phyloP scores from a whole-genome alignment of 805 yeast genomes.

The Clavispora asparagi region DNA sequence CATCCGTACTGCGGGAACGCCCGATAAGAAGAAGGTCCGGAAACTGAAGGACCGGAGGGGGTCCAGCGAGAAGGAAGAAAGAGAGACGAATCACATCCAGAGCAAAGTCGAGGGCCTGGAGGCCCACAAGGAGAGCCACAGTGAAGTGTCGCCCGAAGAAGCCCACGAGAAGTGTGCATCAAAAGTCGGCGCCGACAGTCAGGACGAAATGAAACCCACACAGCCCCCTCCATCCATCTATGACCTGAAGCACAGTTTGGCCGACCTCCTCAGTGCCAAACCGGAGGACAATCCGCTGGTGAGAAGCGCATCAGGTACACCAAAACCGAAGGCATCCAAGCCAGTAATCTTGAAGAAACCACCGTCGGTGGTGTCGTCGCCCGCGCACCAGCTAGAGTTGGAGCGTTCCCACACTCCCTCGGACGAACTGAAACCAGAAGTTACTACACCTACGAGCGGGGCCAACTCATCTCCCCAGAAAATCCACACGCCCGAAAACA shows the following conservation, averaged over 20 bases:
- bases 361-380: neutral
- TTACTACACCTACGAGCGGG: neutral
- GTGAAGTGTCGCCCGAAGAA: neutral
- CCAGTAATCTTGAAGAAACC: constrained; percentile 39
- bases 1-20: constrained; percentile 22
- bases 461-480: neutral
- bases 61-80: neutral
- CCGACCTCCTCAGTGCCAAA: constrained; percentile 28
- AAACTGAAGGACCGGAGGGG: constrained; percentile 5
- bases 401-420: neutral
- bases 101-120: no score
- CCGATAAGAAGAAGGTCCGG: constrained; percentile 3
- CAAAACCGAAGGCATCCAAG: constrained; percentile 22
- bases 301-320: constrained; percentile 17
- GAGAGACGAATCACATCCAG: no score
- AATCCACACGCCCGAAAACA: neutral
- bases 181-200: no score
- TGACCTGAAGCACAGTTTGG: constrained; percentile 32
- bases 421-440: neutral
- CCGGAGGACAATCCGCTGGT: constrained; percentile 7
- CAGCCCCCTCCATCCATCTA: constrained; percentile 16
- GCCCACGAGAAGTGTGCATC: neutral
- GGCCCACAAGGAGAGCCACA: neutral
- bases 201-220: constrained; percentile 12
- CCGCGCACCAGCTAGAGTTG: neutral